Conservation (phyloP, 1,284 basidiomycete species). For the Leccinum ambiguum region DNA sequence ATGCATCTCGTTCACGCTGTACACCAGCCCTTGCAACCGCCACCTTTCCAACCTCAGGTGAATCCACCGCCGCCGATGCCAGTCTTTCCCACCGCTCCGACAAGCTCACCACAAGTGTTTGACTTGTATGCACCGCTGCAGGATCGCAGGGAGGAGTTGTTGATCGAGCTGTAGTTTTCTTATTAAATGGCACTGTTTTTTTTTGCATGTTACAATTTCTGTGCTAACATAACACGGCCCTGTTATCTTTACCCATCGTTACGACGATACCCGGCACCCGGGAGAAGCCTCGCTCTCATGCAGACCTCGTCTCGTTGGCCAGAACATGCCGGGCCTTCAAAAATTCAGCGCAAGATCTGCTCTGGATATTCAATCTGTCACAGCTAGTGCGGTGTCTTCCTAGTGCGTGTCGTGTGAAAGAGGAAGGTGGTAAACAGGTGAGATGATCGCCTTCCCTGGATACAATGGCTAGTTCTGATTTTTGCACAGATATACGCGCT, state of each 20-base stretch:
- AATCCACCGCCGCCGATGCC: slow-evolving; percentile 12
- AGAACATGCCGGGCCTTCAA: neutral
- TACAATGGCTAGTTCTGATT: neutral
- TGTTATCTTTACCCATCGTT: neutral
- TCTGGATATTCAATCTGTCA: neutral
- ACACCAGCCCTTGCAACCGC: slow-evolving; percentile 7
- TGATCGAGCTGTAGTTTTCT: slow-evolving; percentile 66
- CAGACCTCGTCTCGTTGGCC: neutral
- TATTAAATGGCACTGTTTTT: neutral
- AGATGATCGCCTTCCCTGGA: too few relatives aligned
- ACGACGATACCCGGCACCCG: too few relatives aligned
- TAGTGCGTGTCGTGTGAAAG: neutral
- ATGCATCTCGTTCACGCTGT: slow-evolving; percentile 3
- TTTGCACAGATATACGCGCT: neutral
- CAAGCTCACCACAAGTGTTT: slow-evolving; percentile 56
- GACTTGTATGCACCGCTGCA: slow-evolving; percentile 57
- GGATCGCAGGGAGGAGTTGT: slow-evolving; percentile 78
- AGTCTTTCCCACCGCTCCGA: slow-evolving; percentile 42
- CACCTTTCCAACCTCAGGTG: slow-evolving; percentile 11
- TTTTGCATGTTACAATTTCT: neutral
- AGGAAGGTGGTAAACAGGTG: too few relatives aligned
- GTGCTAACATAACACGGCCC: neutral
- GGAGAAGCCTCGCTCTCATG: neutral
- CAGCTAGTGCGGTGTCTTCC: slow-evolving; percentile 4
- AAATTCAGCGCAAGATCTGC: neutral